These are phyloP conservation scores for Acarospora socialis DNA, from an alignment of 2,329 filamentous ascomycete genomes.

Conservation along the genomic window DNA sequence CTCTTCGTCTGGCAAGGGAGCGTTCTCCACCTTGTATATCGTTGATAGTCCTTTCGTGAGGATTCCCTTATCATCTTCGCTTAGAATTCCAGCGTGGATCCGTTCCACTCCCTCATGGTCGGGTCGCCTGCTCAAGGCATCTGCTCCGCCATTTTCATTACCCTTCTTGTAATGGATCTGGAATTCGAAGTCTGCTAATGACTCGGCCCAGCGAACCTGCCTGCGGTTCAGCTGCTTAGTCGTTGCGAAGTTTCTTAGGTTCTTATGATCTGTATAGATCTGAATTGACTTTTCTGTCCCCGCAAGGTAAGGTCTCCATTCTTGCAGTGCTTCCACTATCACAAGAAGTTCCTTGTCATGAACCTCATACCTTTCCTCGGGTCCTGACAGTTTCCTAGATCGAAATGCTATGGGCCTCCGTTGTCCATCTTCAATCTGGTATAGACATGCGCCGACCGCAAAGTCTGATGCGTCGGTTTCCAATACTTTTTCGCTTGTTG, in stretches of 20 bases:
- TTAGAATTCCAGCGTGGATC: too few relatives aligned
- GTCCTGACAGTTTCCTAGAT: too few relatives aligned
- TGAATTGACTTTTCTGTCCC: conserved; percentile 8
- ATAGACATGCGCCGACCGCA: too few relatives aligned
- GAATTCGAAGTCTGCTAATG: conserved; percentile 17
- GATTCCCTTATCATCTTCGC: too few relatives aligned
- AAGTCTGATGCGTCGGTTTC: not conserved
- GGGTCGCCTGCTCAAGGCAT: not conserved
- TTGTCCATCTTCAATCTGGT: too few relatives aligned
- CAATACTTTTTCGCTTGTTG: not conserved
- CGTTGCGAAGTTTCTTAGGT: conserved; percentile 19
- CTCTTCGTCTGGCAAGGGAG: too few relatives aligned
- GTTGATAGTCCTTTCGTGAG: too few relatives aligned
- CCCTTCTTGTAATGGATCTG: conserved; percentile 16
- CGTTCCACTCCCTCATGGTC: too few relatives aligned
- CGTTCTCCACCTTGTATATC: too few relatives aligned
- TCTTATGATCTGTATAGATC: conserved; percentile 20
- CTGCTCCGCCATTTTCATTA: conserved; percentile 6
- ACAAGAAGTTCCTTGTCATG: conserved; percentile 15
- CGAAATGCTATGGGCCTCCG: too few relatives aligned
- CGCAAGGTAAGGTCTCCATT: conserved; percentile 17
- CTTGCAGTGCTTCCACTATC: conserved; percentile 15
- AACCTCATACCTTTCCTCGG: too few relatives aligned
- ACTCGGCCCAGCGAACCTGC: conserved; percentile 17
- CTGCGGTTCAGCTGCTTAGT: conserved; percentile 19